Evolutionary conservation across 2,329 filamentous ascomycete species (phyloP).

Genomic region (Diplodia mutila): DNA sequence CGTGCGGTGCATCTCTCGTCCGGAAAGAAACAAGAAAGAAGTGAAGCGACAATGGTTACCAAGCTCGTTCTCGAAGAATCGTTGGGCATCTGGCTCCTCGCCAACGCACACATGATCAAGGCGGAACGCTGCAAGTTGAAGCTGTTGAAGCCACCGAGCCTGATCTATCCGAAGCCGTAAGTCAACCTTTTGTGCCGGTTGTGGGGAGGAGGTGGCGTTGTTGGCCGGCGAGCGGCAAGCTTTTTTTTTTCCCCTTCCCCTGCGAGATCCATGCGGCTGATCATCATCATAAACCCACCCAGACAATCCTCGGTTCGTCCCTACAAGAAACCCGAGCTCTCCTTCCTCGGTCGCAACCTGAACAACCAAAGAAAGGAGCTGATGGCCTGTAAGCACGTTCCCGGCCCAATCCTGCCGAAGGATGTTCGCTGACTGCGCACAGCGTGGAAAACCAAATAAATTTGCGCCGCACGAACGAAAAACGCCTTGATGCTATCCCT

Average conservation of each 20-base stretch:
- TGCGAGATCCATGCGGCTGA: background rate
- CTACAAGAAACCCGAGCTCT: constrained; percentile 9
- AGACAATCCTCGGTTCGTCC: background rate
- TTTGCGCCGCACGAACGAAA: background rate
- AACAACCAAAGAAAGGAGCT: constrained; percentile 1
- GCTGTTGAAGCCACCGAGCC: background rate
- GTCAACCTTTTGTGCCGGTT: background rate
- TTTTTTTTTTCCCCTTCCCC: background rate
- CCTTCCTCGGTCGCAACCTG: background rate
- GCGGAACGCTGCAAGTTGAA: constrained; percentile 15
- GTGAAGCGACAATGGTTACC: background rate
- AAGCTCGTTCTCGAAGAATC: constrained; percentile 12
- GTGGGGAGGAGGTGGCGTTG: background rate
- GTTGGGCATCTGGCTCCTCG: constrained; percentile 3
- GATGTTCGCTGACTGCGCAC: too few species aligned
- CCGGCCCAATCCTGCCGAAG: background rate
- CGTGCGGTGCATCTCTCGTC: background rate
- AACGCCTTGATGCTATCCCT: background rate
- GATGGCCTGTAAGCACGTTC: background rate
- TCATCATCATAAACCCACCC: background rate
- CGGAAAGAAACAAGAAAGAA: background rate
- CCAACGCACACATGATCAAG: constrained; percentile 9
- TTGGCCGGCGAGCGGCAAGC: background rate
- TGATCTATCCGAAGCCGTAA: background rate
- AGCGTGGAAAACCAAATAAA: background rate